These are phyloP conservation scores for Syzygium grande DNA, from an alignment of 345 rosid species.

Conservation along the genomic window DNA sequence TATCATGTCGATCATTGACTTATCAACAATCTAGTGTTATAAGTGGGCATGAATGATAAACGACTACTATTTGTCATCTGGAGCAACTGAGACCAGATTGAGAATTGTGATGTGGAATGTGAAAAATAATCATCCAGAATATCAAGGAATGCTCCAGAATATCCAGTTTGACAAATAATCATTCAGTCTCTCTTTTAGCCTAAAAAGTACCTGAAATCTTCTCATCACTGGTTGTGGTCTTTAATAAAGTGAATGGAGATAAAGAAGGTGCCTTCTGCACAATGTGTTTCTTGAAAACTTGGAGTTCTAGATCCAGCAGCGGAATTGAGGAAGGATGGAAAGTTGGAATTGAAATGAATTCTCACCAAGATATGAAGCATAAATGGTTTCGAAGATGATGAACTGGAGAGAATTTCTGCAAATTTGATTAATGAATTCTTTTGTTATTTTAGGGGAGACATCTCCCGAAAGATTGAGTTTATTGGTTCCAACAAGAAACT, in stretches of 20 bases:
- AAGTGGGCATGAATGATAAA: not conserved
- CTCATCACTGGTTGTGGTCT: not conserved
- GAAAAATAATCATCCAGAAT: not conserved
- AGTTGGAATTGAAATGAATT: not conserved
- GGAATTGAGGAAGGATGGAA: not conserved
- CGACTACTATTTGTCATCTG: not conserved
- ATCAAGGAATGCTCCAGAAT: no score
- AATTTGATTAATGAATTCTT: not conserved
- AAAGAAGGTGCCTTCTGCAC: not conserved
- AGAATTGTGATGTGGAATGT: not conserved
- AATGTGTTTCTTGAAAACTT: not conserved
- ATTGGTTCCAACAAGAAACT: not conserved
- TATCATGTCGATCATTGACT: not conserved
- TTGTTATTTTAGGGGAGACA: not conserved
- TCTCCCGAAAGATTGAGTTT: not conserved
- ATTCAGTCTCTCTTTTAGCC: no score
- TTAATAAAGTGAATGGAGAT: no score
- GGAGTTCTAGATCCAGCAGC: not conserved
- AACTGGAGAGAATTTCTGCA: not conserved
- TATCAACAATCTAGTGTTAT: not conserved
- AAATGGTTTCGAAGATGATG: not conserved
- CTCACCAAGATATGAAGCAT: not conserved
- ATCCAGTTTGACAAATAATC: not conserved
- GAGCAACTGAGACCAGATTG: not conserved
- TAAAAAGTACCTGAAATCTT: not conserved